Evolutionary conservation across 768 basidiomycete genomes (phyloP).

Genomic region (Paxillus ammoniavirescens): DNA sequence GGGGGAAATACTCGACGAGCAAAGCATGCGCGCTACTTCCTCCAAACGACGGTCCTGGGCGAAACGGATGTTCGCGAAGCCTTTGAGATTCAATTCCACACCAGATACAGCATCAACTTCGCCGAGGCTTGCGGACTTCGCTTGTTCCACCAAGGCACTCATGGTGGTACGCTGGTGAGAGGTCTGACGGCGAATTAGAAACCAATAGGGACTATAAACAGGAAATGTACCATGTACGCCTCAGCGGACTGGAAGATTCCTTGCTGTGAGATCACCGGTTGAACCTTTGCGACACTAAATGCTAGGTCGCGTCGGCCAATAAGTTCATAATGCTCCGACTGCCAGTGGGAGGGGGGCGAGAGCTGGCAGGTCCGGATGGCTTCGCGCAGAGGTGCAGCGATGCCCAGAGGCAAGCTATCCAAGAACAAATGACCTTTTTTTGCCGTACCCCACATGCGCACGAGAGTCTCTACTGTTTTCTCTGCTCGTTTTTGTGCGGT

Average conservation of each 20-base stretch:
- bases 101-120: conserved; percentile 63
- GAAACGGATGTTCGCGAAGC: conserved; percentile 83
- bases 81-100: conserved; percentile 68
- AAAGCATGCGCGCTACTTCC: conserved; percentile 89
- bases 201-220: neutral
- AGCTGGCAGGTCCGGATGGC: conserved; percentile 82
- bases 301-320: conserved; percentile 32
- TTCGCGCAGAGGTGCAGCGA: conserved; percentile 79
- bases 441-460: conserved; percentile 38
- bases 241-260: conserved; percentile 31
- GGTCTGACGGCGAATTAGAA: conserved; percentile 41
- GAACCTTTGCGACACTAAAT: conserved; percentile 30
- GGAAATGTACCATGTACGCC: conserved; percentile 28
- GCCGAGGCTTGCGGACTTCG: conserved; percentile 48
- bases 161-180: conserved; percentile 50
- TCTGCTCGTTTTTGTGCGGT: conserved; percentile 67
- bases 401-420: conserved; percentile 60
- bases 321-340: conserved; percentile 37
- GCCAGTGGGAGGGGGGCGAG: conserved; percentile 74
- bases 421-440: conserved; percentile 48
- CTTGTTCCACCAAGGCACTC: conserved; percentile 47
- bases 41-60: conserved; percentile 87
- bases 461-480: conserved; percentile 55
- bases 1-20: conserved; percentile 68
- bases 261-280: conserved; percentile 28